phyloP scores from a whole-genome alignment of 495 filamentous ascomycete genomes.

The Trichoderma asperelloides region DNA sequence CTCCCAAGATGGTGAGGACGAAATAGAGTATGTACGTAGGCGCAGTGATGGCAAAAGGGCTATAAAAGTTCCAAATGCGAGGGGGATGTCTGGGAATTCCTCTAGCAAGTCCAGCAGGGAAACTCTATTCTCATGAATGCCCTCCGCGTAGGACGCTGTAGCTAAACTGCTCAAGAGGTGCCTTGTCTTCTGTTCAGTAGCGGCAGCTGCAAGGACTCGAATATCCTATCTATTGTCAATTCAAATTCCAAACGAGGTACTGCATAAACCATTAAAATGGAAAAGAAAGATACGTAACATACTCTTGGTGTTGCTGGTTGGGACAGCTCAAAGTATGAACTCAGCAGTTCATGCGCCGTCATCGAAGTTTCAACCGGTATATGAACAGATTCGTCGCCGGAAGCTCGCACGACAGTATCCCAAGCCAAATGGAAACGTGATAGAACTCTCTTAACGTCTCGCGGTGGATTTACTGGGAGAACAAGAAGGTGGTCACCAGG shows the following conservation, averaged over 20 bases:
- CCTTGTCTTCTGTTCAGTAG: constrained; percentile 27
- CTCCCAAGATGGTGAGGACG: constrained; percentile 57
- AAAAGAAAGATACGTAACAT: constrained; percentile 10
- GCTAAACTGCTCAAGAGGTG: constrained; percentile 38
- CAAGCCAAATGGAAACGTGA: constrained; percentile 45
- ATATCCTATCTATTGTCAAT: constrained; percentile 26
- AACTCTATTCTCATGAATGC: constrained; percentile 47
- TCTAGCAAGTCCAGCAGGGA: constrained; percentile 60
- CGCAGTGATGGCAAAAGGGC: constrained; percentile 67
- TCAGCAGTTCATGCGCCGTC: constrained; percentile 51
- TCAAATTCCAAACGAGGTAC: neutral
- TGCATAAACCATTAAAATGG: neutral
- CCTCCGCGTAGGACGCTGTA: constrained; percentile 37
- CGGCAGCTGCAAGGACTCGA: constrained; percentile 31
- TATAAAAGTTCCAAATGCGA: constrained; percentile 56
- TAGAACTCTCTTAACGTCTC: constrained; percentile 46
- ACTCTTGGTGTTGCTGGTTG: constrained; percentile 54
- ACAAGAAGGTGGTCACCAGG: constrained; percentile 71
- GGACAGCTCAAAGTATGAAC: constrained; percentile 62
- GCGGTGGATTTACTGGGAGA: constrained; percentile 56
- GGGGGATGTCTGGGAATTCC: constrained; percentile 41
- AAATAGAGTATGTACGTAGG: constrained; percentile 70
- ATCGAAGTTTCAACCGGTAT: constrained; percentile 52
- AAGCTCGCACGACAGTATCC: constrained; percentile 47
- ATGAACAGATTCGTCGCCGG: constrained; percentile 34